Evolutionary conservation across 1,139 yeast species (phyloP).

Genomic region (Meyerozyma carpophila): DNA sequence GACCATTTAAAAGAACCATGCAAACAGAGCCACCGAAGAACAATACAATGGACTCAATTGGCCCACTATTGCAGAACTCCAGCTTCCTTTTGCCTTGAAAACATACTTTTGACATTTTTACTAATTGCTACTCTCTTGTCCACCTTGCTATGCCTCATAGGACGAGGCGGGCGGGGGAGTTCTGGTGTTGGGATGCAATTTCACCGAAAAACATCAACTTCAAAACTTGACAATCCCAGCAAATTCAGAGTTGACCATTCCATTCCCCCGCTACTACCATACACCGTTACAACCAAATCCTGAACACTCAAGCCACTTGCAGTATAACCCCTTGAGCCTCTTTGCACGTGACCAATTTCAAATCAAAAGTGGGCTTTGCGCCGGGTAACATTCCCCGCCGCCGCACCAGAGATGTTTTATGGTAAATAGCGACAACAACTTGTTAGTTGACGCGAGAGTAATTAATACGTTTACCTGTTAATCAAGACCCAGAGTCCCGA

Average conservation of each 20-base stretch:
- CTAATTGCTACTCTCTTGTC: not conserved
- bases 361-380: too few relatives aligned
- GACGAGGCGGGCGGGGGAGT: not conserved
- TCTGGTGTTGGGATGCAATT: not conserved
- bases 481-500: not conserved
- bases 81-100: too few relatives aligned
- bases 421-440: constrained; percentile 1
- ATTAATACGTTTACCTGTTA: not conserved
- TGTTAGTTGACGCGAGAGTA: not conserved
- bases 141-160: not conserved
- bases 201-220: too few relatives aligned
- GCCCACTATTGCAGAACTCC: too few relatives aligned
- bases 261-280: too few relatives aligned
- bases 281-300: too few relatives aligned
- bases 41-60: too few relatives aligned
- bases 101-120: not conserved
- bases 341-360: not conserved
- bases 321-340: too few relatives aligned
- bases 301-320: too few relatives aligned
- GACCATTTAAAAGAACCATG: not conserved
- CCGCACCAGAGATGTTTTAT: constrained; percentile 1
- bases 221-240: too few relatives aligned
- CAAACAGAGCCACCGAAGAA: not conserved
- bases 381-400: constrained; percentile 2
- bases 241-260: too few relatives aligned